These are phyloP conservation scores for Trypanosomatidae sp. DNA, from an alignment of 208 protist genomes.

Conservation along the genomic window DNA sequence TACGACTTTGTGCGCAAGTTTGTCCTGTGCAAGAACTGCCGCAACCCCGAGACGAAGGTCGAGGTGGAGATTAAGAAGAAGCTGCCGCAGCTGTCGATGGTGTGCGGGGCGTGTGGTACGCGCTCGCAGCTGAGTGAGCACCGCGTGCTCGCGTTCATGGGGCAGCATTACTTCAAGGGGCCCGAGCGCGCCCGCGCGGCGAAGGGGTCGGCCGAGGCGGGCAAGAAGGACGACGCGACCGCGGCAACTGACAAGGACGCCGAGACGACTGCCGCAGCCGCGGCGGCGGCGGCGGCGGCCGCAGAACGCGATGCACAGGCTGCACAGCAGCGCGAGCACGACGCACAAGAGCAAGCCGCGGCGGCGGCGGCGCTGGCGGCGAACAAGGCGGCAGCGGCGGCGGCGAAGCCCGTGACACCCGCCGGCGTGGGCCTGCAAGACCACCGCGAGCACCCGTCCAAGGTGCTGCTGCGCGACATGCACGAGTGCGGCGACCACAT, in stretches of 20 bases:
- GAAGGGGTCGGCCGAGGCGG: conserved; percentile 30
- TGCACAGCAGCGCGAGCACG: neutral
- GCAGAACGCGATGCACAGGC: too few species aligned
- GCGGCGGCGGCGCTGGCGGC: neutral
- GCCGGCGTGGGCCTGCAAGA: conserved; percentile 7
- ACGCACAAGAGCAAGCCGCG: neutral
- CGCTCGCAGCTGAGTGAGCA: conserved; percentile 14
- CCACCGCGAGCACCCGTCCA: conserved; percentile 19
- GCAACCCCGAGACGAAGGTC: conserved; percentile 77
- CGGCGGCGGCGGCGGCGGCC: too few species aligned
- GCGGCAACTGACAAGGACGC: conserved; percentile 8
- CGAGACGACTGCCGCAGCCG: conserved; percentile 4
- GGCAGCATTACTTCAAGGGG: conserved; percentile 63
- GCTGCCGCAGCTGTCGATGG: conserved; percentile 20
- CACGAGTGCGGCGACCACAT: conserved; percentile 13
- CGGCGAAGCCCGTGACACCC: neutral
- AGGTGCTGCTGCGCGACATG: conserved; percentile 30
- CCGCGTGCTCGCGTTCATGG: conserved; percentile 37
- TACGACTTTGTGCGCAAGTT: conserved; percentile 79
- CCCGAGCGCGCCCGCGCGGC: conserved; percentile 24
- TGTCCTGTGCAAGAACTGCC: conserved; percentile 82
- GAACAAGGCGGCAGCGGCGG: neutral
- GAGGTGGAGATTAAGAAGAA: conserved; percentile 42
- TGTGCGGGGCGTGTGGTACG: conserved; percentile 68
- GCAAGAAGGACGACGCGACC: conserved; percentile 16